Conservation (phyloP, 2,329 filamentous ascomycete genomes). For the Metarhizium brunneum region DNA sequence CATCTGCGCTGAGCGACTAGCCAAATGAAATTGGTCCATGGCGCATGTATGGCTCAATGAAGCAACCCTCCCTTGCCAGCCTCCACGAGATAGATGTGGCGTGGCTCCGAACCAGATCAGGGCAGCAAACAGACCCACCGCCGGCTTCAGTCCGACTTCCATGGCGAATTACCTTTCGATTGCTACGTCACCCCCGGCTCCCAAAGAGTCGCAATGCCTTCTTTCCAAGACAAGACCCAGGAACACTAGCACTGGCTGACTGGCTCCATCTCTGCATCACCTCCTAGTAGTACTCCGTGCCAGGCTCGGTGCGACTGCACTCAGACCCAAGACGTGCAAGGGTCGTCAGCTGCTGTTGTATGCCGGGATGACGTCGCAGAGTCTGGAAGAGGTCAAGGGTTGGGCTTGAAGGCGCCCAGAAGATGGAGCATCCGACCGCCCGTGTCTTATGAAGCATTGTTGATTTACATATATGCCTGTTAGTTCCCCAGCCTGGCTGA, state of each 20-base stretch:
- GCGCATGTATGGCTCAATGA: neutral
- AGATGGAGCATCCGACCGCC: conserved; percentile 3
- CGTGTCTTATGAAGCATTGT: neutral
- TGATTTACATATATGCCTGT: conserved; percentile 6
- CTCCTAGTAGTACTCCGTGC: neutral
- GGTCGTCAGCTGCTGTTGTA: neutral
- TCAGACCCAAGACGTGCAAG: neutral
- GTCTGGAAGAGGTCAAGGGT: neutral
- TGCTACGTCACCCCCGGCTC: conserved; percentile 2
- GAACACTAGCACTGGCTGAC: neutral
- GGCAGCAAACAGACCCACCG: conserved; percentile 2
- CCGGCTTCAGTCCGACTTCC: neutral
- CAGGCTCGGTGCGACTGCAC: neutral
- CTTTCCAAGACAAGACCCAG: no score
- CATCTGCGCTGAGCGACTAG: neutral
- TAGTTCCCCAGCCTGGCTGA: neutral
- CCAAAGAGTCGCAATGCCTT: no score
- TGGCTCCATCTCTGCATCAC: no score
- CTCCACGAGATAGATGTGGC: conserved; percentile 1
- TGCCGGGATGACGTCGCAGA: neutral
- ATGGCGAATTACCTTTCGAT: neutral
- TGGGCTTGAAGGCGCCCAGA: neutral
- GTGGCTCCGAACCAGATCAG: conserved; percentile 1
- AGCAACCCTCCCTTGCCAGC: neutral
- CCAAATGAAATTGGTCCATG: neutral